Conservation (phyloP, 2,329 filamentous ascomycete genomes). For the Pseudocercospora vitis region DNA sequence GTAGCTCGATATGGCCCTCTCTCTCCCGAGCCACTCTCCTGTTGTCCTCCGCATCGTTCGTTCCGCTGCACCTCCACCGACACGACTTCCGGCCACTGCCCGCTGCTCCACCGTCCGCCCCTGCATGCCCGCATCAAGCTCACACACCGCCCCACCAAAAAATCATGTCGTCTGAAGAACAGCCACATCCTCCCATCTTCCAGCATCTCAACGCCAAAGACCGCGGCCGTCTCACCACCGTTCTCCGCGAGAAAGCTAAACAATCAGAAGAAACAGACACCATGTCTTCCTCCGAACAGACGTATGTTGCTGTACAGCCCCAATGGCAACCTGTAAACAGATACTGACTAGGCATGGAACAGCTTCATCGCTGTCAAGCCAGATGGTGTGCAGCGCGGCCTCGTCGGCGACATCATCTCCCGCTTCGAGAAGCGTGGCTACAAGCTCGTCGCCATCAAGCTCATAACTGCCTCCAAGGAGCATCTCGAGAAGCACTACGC, state of each 20-base stretch:
- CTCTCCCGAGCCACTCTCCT: too few species aligned
- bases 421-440: slow-evolving; percentile 98
- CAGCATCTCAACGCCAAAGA: slow-evolving; percentile 51
- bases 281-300: slow-evolving; percentile 72
- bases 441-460: slow-evolving; percentile 99
- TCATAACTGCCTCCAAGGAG: slow-evolving; percentile 81
- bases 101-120: slow-evolving; percentile 1
- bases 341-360: slow-evolving; percentile 22
- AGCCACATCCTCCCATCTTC: slow-evolving; percentile 45
- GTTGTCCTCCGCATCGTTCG: too few species aligned
- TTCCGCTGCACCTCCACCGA: background rate
- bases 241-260: slow-evolving; percentile 31
- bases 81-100: background rate
- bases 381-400: slow-evolving; percentile 98
- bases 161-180: slow-evolving; percentile 9
- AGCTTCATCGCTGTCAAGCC: slow-evolving; percentile 99
- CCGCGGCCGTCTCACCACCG: slow-evolving; percentile 44
- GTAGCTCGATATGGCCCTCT: too few species aligned
- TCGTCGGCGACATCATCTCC: slow-evolving; percentile 94
- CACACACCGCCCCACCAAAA: background rate
- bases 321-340: slow-evolving; percentile 4
- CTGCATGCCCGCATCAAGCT: slow-evolving; percentile 1
- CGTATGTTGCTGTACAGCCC: slow-evolving; percentile 59
- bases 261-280: slow-evolving; percentile 34
- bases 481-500: slow-evolving; percentile 98